A percentile compares a stretch with the other conserved stretches of the same genome.
Evolutionary conservation across 352 stramenopile genomes (phyloP).

Genomic region (Globisporangium spinosum): DNA sequence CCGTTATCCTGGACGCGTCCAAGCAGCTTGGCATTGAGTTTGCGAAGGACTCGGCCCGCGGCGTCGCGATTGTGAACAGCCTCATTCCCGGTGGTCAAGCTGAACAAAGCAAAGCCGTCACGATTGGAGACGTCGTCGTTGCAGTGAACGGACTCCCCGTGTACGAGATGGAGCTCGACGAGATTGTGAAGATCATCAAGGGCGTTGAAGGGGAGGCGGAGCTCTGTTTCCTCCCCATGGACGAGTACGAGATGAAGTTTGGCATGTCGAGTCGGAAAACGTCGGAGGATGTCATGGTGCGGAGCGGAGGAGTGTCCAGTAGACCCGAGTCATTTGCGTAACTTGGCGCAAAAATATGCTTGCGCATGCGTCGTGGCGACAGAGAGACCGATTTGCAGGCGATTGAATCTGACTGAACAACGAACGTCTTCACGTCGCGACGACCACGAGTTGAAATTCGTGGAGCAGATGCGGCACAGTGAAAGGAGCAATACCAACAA

Average conservation of each 20-base stretch:
- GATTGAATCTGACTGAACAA: background rate
- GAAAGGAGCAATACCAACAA: background rate
- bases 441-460: background rate
- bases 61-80: slow-evolving; percentile 58
- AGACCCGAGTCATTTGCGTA: slow-evolving; percentile 15
- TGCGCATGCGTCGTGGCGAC: background rate
- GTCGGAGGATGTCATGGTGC: slow-evolving; percentile 20
- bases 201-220: slow-evolving; percentile 68
- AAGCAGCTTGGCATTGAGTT: slow-evolving; percentile 80
- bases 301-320: slow-evolving; percentile 14
- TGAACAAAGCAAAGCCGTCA: slow-evolving; percentile 52
- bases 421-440: background rate
- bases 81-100: slow-evolving; percentile 60
- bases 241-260: slow-evolving; percentile 70
- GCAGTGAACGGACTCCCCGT: slow-evolving; percentile 77
- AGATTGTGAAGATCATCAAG: slow-evolving; percentile 72
- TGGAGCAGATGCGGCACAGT: background rate
- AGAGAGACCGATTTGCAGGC: background rate
- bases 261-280: slow-evolving; percentile 32
- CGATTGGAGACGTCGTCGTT: slow-evolving; percentile 69
- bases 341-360: background rate
- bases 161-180: slow-evolving; percentile 73
- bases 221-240: slow-evolving; percentile 74
- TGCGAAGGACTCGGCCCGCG: slow-evolving; percentile 36
- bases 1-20: slow-evolving; percentile 64